These are phyloP conservation scores for Plasmodium fragile DNA, from an alignment of 169 alveolate genomes.

Conservation along the genomic window DNA sequence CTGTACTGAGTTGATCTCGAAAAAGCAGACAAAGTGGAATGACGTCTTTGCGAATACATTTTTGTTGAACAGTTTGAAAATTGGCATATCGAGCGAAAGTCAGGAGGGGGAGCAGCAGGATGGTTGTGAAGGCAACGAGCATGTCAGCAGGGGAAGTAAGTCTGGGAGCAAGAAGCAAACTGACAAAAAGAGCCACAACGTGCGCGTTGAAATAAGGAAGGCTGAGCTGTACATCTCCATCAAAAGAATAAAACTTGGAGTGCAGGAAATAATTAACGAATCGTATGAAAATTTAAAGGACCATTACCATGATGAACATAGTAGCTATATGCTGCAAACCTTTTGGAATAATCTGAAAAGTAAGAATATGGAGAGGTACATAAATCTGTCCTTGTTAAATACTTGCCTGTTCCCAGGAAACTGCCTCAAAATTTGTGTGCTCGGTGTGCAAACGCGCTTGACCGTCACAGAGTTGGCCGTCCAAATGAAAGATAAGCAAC, in stretches of 20 bases:
- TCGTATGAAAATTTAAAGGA: slow-evolving; percentile 32
- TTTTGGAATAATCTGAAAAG: slow-evolving; percentile 60
- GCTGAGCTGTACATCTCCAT: slow-evolving; percentile 25
- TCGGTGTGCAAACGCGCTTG: slow-evolving; percentile 38
- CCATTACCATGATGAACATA: slow-evolving; percentile 20
- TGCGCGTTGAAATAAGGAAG: slow-evolving; percentile 25
- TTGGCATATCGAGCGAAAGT: neutral
- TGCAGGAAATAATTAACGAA: slow-evolving; percentile 28
- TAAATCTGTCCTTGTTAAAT: slow-evolving; percentile 61
- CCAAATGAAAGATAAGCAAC: slow-evolving; percentile 26
- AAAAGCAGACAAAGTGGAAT: slow-evolving; percentile 18
- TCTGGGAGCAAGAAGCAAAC: neutral
- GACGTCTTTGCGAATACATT: slow-evolving; percentile 28
- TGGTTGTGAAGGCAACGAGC: neutral
- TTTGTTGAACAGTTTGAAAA: slow-evolving; percentile 27
- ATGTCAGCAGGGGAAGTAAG: neutral
- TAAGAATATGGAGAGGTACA: slow-evolving; percentile 64
- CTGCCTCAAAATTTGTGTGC: slow-evolving; percentile 18
- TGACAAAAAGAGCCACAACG: neutral
- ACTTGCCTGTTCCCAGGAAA: slow-evolving; percentile 45
- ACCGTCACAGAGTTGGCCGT: neutral
- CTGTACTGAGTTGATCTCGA: neutral
- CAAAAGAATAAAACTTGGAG: slow-evolving; percentile 33
- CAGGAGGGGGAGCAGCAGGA: neutral
- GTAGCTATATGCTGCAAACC: slow-evolving; percentile 15